Base-by-base conservation (phyloP, 345 rosid genomes). In the Pseudoturritis turrita region DNA sequence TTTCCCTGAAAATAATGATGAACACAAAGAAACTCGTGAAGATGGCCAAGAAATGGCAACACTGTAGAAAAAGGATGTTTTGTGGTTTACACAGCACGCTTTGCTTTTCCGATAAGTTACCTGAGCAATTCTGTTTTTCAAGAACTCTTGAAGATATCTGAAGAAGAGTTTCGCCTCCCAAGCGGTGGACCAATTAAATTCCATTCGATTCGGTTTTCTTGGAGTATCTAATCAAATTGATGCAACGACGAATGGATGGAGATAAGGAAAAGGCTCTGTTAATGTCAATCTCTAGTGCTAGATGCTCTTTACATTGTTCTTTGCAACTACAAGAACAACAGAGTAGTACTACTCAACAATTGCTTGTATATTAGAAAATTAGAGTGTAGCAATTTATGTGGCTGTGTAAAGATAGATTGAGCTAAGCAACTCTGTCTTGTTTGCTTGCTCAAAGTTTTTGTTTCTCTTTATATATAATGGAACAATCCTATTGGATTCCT, bases 101-200 rank as follows among this genome's bases (percentile, higher is more conserved):
- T 65, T 58, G 5, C 45, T 4, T 58, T 58, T 21, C 56, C 68
- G 1, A 50, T 75, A 50, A 33, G 63, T 49, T 71, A 79, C 61
- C 74, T 83, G 0, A 57, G 46, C 22, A 67, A 71, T 52, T 35
- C 46, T 3, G 41, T 79, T 17, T 49, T 81, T 37, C 63, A 61
- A 65, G 77, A 81, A 54, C 79, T 83, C 33, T 49, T 81, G 50
- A 78, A 35, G 18, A 74, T 81, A 10, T 70, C 82, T 6, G 84
- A 77, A 65, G 81, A 83, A 68, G 84, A 71, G 29, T 77, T 76
- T 29, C 79, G 84, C 1, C 54, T 74, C 1, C 55, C 81, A 0
- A 71, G 49, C 0, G 41, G 12, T 3, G 72, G 78, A 12, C 77
- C 83, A 21, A 81, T 79, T 53, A 65, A 23, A 0, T 61, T 80